A percentile compares a stretch with the other conserved stretches of the same genome.
phyloP scores from a whole-genome alignment of 2,329 filamentous ascomycete species.

The Chaetomiaceae sp. region DNA sequence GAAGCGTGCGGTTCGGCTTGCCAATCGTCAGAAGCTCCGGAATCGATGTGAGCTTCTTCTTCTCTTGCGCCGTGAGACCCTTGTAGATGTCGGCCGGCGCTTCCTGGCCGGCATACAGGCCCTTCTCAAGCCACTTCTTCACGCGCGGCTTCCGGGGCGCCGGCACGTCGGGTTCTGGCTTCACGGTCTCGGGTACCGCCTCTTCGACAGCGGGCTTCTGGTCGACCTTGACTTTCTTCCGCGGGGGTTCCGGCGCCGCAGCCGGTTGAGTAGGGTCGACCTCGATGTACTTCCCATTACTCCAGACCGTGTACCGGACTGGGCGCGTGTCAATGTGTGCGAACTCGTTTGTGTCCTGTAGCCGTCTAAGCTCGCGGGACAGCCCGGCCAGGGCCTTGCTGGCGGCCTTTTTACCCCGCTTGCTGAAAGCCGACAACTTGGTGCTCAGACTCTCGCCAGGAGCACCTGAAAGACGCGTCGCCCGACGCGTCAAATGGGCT shows the following conservation, averaged over 20 bases:
- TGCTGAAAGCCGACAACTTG: conserved; percentile 51
- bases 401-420: conserved; percentile 51
- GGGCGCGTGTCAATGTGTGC: conserved; percentile 52
- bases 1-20: conserved; percentile 54
- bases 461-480: conserved; percentile 40
- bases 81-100: conserved; percentile 41
- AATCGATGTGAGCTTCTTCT: conserved; percentile 43
- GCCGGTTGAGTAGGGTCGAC: conserved; percentile 34
- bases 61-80: conserved; percentile 45
- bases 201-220: conserved; percentile 19
- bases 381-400: conserved; percentile 43
- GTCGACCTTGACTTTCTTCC: conserved; percentile 30
- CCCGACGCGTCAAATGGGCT: conserved; percentile 33
- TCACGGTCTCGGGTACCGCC: conserved; percentile 19
- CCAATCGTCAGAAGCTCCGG: conserved; percentile 42
- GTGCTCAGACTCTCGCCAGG: conserved; percentile 39
- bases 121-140: conserved; percentile 77
- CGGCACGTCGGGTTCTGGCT: conserved; percentile 30
- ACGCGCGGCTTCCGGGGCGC: conserved; percentile 34
- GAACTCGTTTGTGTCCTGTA: conserved; percentile 60
- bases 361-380: conserved; percentile 51
- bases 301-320: conserved; percentile 55
- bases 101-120: conserved; percentile 80
- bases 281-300: conserved; percentile 56
- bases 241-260: conserved; percentile 31